Base-by-base conservation (phyloP, 1,284 basidiomycete species). In the Fomitiporia mediterranea region DNA sequence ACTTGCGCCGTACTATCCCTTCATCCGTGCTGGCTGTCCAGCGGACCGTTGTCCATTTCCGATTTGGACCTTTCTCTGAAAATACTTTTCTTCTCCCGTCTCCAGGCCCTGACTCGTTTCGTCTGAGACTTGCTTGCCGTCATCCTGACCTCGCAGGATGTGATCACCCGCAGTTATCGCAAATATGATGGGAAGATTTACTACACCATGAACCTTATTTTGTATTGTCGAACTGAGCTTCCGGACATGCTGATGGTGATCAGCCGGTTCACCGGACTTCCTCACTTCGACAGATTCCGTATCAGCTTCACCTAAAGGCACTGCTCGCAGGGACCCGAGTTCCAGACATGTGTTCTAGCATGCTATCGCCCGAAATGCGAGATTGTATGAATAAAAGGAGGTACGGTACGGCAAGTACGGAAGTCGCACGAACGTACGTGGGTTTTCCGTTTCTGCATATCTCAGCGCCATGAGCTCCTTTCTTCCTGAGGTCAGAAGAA, bases 111-210 rank as follows among this genome's bases (percentile, higher is more conserved):
- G 25, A 13, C 44, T 46, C 44, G 25, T 28, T 28, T 46, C 44
- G 25, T 17, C 4, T 46, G 8, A 11, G 11, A 8, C 27, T 28
- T 34, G n/a, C 32, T 34, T 46, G 44, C 44, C 44, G 27, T 46
- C 44, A 46, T 15, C 25, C 30, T 15, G 25, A 46, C 44, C 27
- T 25, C 44, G 44, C 7, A 23, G 44, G 8, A 13, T 27, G 11
- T 46, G 44, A 46, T 46, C 44, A 17, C 19, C 44, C 44, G 27
- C 25, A 46, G 44, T 30, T 25, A 30, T 46, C 44, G 44, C 27
- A 46, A 25, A 25, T 46, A 28, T 46, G 44, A 46, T 44, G 44
- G 30, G 44, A 46, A 46, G 44, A 46, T 46, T 46, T 46, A 27
- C 27, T 46, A 15, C 44, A 8, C 9, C 25, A 1, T 30, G 44